These are phyloP conservation scores for Solanum neorickii DNA, from an alignment of 257 asterid genomes.

Conservation along the genomic window DNA sequence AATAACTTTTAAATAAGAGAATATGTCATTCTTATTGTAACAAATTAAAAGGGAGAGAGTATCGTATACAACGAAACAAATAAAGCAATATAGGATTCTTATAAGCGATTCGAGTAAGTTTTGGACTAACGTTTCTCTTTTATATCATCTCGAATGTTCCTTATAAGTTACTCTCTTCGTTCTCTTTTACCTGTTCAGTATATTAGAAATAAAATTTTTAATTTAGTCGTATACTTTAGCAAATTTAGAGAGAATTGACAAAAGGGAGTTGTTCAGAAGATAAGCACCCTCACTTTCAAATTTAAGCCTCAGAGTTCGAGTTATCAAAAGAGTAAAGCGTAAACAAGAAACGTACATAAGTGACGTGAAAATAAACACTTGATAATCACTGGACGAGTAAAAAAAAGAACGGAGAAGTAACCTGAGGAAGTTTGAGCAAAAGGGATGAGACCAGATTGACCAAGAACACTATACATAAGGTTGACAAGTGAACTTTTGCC, in stretches of 20 bases:
- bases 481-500: conserved; percentile 28
- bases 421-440: conserved; percentile 21
- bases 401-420: not conserved
- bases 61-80: not conserved
- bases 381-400: not conserved
- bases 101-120: not conserved
- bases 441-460: conserved; percentile 16
- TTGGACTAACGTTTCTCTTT: not conserved
- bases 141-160: not conserved
- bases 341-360: not conserved
- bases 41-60: too few species aligned
- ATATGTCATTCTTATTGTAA: too few species aligned
- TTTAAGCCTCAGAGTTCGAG: not conserved
- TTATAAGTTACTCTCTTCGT: not conserved
- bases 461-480: conserved; percentile 19
- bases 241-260: not conserved
- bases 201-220: too few species aligned
- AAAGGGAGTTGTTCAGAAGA: not conserved
- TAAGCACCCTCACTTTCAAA: not conserved
- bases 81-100: not conserved
- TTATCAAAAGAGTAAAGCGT: not conserved
- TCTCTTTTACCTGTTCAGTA: not conserved
- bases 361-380: not conserved
- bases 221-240: not conserved
- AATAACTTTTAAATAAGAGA: too few species aligned